Conservation (phyloP, 257 asterid species). For the Solanum corneliomulleri region DNA sequence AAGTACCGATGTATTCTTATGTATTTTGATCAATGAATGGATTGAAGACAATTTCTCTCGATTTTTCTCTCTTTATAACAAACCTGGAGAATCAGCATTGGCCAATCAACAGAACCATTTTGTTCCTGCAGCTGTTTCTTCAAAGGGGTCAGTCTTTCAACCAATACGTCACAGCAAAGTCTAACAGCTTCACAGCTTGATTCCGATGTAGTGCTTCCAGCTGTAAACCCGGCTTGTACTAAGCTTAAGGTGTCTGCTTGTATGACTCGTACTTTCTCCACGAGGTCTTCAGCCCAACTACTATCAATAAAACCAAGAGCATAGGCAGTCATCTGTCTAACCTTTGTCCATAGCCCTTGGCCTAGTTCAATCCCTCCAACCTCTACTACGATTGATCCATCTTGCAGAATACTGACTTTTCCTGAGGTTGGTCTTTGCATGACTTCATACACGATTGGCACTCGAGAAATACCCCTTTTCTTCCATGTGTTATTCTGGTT, state of each 20-base stretch:
- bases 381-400: slow-evolving; percentile 62
- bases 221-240: slow-evolving; percentile 57
- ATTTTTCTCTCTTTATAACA: background rate
- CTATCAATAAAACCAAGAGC: slow-evolving; percentile 39
- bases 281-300: slow-evolving; percentile 33
- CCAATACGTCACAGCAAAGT: slow-evolving; percentile 50
- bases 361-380: slow-evolving; percentile 75
- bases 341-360: slow-evolving; percentile 81
- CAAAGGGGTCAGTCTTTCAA: slow-evolving; percentile 41
- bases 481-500: slow-evolving; percentile 30
- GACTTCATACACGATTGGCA: slow-evolving; percentile 38
- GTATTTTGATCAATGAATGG: background rate
- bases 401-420: slow-evolving; percentile 58
- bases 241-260: slow-evolving; percentile 69
- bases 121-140: slow-evolving; percentile 35
- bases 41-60: background rate
- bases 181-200: slow-evolving; percentile 70
- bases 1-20: background rate
- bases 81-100: slow-evolving; percentile 48
- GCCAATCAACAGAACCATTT: slow-evolving; percentile 50
- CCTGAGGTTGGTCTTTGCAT: slow-evolving; percentile 36
- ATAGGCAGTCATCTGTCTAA: slow-evolving; percentile 53
- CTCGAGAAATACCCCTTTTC: slow-evolving; percentile 66
- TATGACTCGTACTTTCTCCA: slow-evolving; percentile 55
- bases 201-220: slow-evolving; percentile 76